phyloP scores from a whole-genome alignment of 208 protist genomes.

The Leishmania lainsoni region DNA sequence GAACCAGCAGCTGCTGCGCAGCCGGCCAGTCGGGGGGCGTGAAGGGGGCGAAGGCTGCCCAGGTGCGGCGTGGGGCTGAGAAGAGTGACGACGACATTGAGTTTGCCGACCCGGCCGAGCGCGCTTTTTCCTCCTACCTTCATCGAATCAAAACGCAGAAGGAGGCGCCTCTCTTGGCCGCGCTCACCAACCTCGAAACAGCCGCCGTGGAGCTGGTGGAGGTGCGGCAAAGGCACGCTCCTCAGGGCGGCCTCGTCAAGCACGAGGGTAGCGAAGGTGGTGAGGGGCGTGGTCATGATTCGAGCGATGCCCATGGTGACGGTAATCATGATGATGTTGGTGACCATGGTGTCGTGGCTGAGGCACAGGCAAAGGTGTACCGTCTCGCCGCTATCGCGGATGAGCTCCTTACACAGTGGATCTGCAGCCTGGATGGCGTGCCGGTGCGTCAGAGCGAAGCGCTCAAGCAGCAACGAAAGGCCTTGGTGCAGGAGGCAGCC shows the following conservation, averaged over 20 bases:
- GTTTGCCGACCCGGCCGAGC: slow-evolving; percentile 55
- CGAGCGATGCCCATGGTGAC: background rate
- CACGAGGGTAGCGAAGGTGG: background rate
- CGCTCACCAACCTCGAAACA: slow-evolving; percentile 41
- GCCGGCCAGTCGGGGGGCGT: background rate
- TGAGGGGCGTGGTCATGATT: background rate
- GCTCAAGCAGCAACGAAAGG: slow-evolving; percentile 50
- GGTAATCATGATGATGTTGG: background rate
- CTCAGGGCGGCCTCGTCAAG: background rate
- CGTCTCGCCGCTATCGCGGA: slow-evolving; percentile 51
- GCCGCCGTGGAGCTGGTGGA: slow-evolving; percentile 6
- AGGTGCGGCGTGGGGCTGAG: background rate
- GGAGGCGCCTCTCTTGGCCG: slow-evolving; percentile 40
- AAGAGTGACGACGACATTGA: slow-evolving; percentile 40
- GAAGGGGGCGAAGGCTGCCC: background rate
- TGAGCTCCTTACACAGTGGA: slow-evolving; percentile 78
- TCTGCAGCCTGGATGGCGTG: slow-evolving; percentile 56
- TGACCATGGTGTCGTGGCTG: slow-evolving; percentile 3
- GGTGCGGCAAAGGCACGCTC: background rate
- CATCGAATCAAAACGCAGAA: slow-evolving; percentile 37
- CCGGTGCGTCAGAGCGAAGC: slow-evolving; percentile 47
- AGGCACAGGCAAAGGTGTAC: slow-evolving; percentile 29
- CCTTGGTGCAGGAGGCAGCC: slow-evolving; percentile 41
- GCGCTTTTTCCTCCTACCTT: slow-evolving; percentile 46
- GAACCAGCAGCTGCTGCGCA: background rate